Evolutionary conservation across 2,329 filamentous ascomycete species (phyloP), one percentile per base, ranked within the genome.

Genomic region (Fusarium sp.): DNA sequence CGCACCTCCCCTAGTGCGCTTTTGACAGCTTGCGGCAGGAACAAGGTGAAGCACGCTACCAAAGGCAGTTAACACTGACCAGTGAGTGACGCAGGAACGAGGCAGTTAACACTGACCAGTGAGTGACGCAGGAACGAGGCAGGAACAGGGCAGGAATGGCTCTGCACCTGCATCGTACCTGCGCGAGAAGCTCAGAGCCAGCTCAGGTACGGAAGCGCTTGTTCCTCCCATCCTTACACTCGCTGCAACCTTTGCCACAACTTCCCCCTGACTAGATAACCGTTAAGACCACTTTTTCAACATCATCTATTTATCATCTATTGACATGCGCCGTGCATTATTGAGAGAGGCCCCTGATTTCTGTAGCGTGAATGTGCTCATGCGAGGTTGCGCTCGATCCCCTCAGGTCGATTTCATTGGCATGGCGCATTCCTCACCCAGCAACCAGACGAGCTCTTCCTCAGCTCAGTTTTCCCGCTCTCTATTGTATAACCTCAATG

Each of bases 21-120:
- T 62, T 61, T 71, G 72, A 65, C 66, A 73, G 58, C 37, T 75
- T 75, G 62, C 73, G 70, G 70, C 47, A 65, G 67, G 61, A 67
- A 61, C 43, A 73, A 63, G 56, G 20, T 45, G 20, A 45, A 45
- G 72, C 47, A 74, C 38, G 33, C 17, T 17, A 38, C 38, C 17
- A 69, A 38, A 56, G 30, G 37, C 37, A 68, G 43, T 38, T 50
- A 61, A 50, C 17, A 27, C 33, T n/a, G 40, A 38, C 32, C 22
- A 32, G 32, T 32, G 32, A 35, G 52, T 25, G n/a, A 65, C 20
- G 35, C 63, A 61, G 63, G 63, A 65, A 65, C 54, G n/a, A 40
- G 22, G 52, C 33, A 66, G 60, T 38, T 50, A 61, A 50, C 17
- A 27, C 33, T n/a, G 40, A 38, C 32, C 22, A 32, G 32, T 32